Evolutionary conservation across 1,284 basidiomycete species (phyloP), one percentile per base, ranked within the genome.

Genomic region (Afroboletus lepidellus): DNA sequence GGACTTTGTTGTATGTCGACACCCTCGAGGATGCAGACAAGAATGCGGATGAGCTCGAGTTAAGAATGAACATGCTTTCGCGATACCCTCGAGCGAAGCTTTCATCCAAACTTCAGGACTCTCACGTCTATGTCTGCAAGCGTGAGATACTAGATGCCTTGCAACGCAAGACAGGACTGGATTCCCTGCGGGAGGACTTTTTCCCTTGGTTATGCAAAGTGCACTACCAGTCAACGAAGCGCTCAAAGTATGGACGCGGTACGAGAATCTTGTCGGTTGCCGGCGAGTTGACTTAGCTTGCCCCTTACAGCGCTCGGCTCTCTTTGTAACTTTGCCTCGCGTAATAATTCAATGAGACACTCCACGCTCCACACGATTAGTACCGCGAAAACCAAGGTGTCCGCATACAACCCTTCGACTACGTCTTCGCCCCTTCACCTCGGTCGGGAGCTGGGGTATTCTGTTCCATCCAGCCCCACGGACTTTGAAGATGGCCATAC

Each of bases 61-160:
- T 94, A 33, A 79, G 84, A 47, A 90, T 90, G 82, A 78, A 79
- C 38, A 70, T 94, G 46, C 71, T 95, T 45, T 79, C 81, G 57
- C 73, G 91, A 53, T 90, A 89, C 67, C 90, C 93, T 12, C 80
- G 82, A 15, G 77, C 83, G 18, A 83, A 78, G 37, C 73, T 97
- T 25, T 86, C 90, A 1, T 82, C 84, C 3, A 77, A 73, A 27
- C 79, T 91, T 39, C 82, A 87, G 60, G 93, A 97, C 61, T 89
- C 92, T 1, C 94, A 97, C 67, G 87, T 96, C 41, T 97, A 96
- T 65, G 83, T 96, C 36, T 93, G 91, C 71, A 81, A 83, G 58
- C 80, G 82, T 54, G 77, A 83, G 12, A 76, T 95, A 4, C 73
- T 95, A n/a, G 86, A 92, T 55, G 74, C 82, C 15, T 72, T 96